Evolutionary conservation across 805 yeast species (phyloP).

Genomic region (Starmerella scarabaei): DNA sequence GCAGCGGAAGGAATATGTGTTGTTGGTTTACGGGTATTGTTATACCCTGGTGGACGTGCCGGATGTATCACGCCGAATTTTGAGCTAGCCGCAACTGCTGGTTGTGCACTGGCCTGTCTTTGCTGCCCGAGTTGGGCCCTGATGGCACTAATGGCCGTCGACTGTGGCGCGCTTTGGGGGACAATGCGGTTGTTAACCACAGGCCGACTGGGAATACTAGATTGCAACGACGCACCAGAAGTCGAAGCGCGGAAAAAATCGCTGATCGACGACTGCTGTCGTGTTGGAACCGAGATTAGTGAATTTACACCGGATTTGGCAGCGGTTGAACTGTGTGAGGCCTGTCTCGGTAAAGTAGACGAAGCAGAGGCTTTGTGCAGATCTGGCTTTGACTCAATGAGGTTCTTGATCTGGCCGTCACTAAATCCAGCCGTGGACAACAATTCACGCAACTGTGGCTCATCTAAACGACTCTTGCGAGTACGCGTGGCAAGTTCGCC

Average conservation of each 20-base stretch:
- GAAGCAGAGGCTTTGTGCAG: too few species aligned
- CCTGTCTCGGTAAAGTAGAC: neutral
- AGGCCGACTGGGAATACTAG: constrained; percentile 1
- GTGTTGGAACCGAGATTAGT: neutral
- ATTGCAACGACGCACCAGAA: neutral
- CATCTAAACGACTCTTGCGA: constrained; percentile 56
- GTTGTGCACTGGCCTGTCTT: neutral
- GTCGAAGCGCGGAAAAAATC: constrained; percentile 11
- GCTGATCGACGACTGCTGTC: constrained; percentile 3
- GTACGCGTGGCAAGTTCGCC: constrained; percentile 36
- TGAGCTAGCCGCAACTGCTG: neutral
- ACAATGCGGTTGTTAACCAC: constrained; percentile 8
- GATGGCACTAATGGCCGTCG: constrained; percentile 5
- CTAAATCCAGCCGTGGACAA: constrained; percentile 23
- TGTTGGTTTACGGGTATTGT: too few species aligned
- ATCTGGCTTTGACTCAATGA: neutral
- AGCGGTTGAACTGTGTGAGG: neutral
- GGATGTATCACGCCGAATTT: constrained; percentile 30
- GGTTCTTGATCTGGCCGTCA: constrained; percentile 8
- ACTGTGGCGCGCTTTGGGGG: constrained; percentile 5
- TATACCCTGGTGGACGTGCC: constrained; percentile 39
- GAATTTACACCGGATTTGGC: neutral
- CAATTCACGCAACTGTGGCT: constrained; percentile 52
- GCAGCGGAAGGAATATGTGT: too few species aligned
- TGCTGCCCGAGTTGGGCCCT: constrained; percentile 3